Conservation (phyloP, 768 basidiomycete genomes). For the Tylopilus vinaceipallidus region DNA sequence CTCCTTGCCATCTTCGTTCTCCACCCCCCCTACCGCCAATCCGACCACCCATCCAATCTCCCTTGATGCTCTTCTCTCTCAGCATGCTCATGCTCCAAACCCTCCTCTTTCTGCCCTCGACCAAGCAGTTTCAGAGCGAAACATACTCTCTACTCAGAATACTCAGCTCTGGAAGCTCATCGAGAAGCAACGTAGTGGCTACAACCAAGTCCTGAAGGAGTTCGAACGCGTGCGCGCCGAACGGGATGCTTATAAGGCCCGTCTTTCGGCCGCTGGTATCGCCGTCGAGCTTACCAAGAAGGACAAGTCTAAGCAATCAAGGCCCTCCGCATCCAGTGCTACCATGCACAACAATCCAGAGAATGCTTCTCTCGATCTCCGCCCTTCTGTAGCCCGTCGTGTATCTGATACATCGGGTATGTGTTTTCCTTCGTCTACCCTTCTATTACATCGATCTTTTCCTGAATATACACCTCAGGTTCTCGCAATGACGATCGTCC, state of each 20-base stretch:
- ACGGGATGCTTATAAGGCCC: conserved; percentile 59
- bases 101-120: conserved; percentile 66
- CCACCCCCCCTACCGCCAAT: conserved; percentile 29
- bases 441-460: neutral
- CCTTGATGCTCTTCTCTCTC: conserved; percentile 52
- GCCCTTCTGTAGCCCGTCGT: conserved; percentile 20
- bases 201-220: conserved; percentile 78
- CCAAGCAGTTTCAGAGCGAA: conserved; percentile 75
- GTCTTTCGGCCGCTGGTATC: conserved; percentile 30
- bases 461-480: conserved; percentile 1
- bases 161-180: conserved; percentile 92
- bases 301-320: conserved; percentile 20
- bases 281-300: conserved; percentile 40
- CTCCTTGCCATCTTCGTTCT: conserved; percentile 25
- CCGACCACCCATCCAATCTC: conserved; percentile 39
- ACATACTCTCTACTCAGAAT: conserved; percentile 78
- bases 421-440: conserved; percentile 5
- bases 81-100: conserved; percentile 52
- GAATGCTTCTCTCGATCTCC: conserved; percentile 26
- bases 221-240: conserved; percentile 81
- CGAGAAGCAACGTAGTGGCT: conserved; percentile 86
- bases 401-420: conserved; percentile 37
- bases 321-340: conserved; percentile 24
- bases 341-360: conserved; percentile 18
- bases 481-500: conserved; percentile 24